Evolutionary conservation across 2,329 filamentous ascomycete species (phyloP), one percentile per base, ranked within the genome.

Genomic region (Camptophora hylomeconis): DNA sequence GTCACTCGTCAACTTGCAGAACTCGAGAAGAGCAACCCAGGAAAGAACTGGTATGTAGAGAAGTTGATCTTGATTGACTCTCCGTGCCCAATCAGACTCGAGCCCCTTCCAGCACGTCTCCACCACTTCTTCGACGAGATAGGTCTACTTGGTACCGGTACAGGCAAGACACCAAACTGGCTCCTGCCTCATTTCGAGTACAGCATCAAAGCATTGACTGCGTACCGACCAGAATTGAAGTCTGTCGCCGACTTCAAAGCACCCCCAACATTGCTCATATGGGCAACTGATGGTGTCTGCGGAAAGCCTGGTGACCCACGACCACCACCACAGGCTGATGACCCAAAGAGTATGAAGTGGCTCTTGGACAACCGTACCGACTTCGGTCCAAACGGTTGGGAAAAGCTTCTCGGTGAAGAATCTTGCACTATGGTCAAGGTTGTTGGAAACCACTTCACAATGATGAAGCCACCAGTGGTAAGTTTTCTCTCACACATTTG

Each of bases 31-130:
- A 8, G 31, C 16, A 31, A 40, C 24, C 42, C 44, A 7, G 40
- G 40, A 32, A 36, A 34, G 29, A 46, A 46, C 33, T 46, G 45
- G 32, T 28, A 36, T 8, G 70, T 79, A 2, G 63, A 66, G 5
- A 55, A 67, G 30, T 58, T 79, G 12, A 58, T 78, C 33, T 53
- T 79, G 27, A 69, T 80, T 33, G 75, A 80, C 44, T 60, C 71
- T 0, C 74, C 75, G 1, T 72, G 65, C 44, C 74, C 73, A 2
- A 57, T 73, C 35, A 72, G 71, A 5, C 69, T 84, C 5, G 72
- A 81, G 52, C 72, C 72, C 12, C 65, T 80, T 1, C 79, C 79
- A 3, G 48, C 52, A 12, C 54, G 56, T 17, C 50, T 67, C 10
- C 64, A 67, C 44, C 51, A 59, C 32, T 65, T 61, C 51, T 65